These are phyloP conservation scores for Malbranchea cinnamomea DNA, from an alignment of 2,329 filamentous ascomycete genomes.

Conservation along the genomic window DNA sequence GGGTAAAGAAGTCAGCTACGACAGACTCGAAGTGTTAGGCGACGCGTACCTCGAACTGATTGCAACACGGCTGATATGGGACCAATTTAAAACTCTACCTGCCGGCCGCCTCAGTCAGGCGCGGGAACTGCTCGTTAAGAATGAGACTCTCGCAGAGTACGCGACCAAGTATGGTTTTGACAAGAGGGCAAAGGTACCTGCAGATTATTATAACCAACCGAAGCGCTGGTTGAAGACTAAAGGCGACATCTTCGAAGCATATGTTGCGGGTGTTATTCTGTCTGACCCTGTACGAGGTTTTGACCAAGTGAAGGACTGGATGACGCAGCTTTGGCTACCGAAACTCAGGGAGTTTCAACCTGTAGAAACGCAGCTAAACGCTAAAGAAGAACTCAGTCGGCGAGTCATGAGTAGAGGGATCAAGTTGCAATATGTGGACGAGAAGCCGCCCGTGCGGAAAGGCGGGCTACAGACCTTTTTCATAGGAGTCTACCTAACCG, in stretches of 20 bases:
- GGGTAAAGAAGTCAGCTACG: constrained; percentile 44
- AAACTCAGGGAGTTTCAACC: constrained; percentile 34
- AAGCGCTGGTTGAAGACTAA: constrained; percentile 56
- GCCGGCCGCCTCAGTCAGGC: constrained; percentile 60
- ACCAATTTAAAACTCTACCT: constrained; percentile 49
- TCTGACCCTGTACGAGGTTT: constrained; percentile 51
- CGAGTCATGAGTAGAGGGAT: constrained; percentile 43
- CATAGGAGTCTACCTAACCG: constrained; percentile 33
- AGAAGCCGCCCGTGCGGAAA: constrained; percentile 20
- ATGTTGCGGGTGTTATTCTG: constrained; percentile 63
- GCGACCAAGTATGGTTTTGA: constrained; percentile 57
- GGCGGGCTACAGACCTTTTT: constrained; percentile 28
- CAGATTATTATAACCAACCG: constrained; percentile 28
- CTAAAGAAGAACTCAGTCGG: constrained; percentile 39
- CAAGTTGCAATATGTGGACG: constrained; percentile 44
- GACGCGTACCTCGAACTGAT: constrained; percentile 74
- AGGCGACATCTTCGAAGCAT: constrained; percentile 83
- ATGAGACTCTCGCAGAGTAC: constrained; percentile 58
- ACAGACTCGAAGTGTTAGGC: constrained; percentile 75
- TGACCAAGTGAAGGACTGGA: constrained; percentile 49
- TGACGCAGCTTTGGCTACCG: constrained; percentile 58
- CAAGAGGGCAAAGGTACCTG: constrained; percentile 43
- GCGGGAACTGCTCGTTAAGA: constrained; percentile 67
- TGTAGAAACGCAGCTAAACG: constrained; percentile 8
- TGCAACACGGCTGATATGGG: constrained; percentile 58